phyloP scores from a whole-genome alignment of 495 filamentous ascomycete genomes.

The Lophiostoma macrostomum region DNA sequence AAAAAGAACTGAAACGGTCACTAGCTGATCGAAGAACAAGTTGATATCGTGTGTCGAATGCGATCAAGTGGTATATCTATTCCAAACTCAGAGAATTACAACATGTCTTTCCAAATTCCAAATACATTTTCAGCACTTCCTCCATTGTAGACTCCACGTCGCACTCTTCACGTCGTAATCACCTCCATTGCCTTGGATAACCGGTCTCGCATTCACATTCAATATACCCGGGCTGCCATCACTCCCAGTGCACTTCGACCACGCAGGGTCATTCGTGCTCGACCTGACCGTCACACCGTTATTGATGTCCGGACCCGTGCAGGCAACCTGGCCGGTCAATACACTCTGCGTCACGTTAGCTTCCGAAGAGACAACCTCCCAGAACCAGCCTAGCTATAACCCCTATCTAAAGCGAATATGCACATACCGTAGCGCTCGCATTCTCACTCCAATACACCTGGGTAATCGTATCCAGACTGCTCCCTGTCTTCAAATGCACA shows the following conservation, averaged over 20 bases:
- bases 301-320: constrained; percentile 7
- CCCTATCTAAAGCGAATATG: no score
- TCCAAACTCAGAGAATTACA: no score
- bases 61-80: no score
- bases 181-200: constrained; percentile 11
- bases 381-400: no score
- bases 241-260: constrained; percentile 21
- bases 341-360: not conserved
- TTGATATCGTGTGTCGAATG: no score
- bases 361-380: not conserved
- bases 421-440: constrained; percentile 18
- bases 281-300: constrained; percentile 1
- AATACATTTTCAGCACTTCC: no score
- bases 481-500: constrained; percentile 11
- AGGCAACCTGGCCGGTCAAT: not conserved
- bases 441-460: constrained; percentile 18
- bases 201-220: constrained; percentile 25
- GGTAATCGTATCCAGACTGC: constrained; percentile 8
- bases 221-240: constrained; percentile 21
- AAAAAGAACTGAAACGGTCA: no score
- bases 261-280: constrained; percentile 1
- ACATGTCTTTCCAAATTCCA: not conserved
- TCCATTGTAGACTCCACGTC: constrained; percentile 18
- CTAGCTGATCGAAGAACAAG: no score
- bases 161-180: constrained; percentile 14